A percentile compares a stretch with the other conserved stretches of the same genome.
Evolutionary conservation across 1,284 basidiomycete species (phyloP).

Genomic region (Puccinia polysora): DNA sequence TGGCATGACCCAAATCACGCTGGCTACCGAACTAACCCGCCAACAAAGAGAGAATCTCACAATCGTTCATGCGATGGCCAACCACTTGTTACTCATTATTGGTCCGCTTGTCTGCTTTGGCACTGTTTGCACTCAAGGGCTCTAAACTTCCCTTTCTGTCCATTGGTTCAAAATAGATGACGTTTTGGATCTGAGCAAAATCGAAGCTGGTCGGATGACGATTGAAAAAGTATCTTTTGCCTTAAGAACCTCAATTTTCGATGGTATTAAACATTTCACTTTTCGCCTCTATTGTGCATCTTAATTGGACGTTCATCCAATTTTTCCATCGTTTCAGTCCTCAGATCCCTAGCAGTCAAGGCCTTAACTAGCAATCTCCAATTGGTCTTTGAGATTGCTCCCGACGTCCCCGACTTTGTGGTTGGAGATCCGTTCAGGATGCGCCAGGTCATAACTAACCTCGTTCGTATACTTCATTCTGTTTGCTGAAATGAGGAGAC

Average conservation of each 20-base stretch:
- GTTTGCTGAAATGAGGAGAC: not conserved
- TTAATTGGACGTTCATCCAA: not conserved
- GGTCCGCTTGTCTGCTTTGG: no score
- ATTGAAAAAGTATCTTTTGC: constrained; percentile 99
- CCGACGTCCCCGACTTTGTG: constrained; percentile 91
- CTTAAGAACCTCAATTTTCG: constrained; percentile 92
- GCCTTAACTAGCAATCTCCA: constrained; percentile 97
- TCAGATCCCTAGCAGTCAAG: constrained; percentile 96
- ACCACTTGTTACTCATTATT: constrained; percentile 91
- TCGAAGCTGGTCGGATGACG: constrained; percentile 98
- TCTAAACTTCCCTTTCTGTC: not conserved
- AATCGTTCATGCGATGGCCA: constrained; percentile 88
- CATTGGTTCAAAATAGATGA: constrained; percentile 60
- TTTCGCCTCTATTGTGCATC: not conserved
- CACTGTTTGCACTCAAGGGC: no score
- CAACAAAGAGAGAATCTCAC: constrained; percentile 90
- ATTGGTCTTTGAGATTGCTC: constrained; percentile 92
- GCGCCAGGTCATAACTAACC: constrained; percentile 75
- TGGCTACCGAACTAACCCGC: constrained; percentile 83
- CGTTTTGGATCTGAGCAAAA: constrained; percentile 96
- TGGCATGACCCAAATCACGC: constrained; percentile 95
- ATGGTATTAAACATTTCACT: constrained; percentile 50
- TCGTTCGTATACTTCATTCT: constrained; percentile 52
- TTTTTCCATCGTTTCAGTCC: constrained; percentile 57
- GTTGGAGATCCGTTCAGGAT: constrained; percentile 88